Evolutionary conservation across 1,284 basidiomycete species (phyloP), one percentile per base, ranked within the genome.

Genomic region (Dichomitus squalens): DNA sequence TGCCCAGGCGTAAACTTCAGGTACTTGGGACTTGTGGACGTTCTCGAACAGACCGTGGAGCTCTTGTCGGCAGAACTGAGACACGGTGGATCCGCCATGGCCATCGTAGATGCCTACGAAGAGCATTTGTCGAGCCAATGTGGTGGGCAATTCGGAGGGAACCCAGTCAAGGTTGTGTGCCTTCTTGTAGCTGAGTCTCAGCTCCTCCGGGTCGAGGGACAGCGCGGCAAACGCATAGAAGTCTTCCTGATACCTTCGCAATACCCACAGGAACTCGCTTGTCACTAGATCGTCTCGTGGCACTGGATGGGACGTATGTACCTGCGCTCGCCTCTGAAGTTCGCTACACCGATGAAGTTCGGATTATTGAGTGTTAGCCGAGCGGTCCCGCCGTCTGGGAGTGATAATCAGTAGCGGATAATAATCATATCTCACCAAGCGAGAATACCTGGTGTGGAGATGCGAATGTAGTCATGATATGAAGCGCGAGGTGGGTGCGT

Each of bases 41-140:
- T 82, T 82, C 70, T 97, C 95, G 56, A 96, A 86, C 31, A 93
- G 75, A 1, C 84, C 83, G 61, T 93, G 91, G 7, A 96, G 76
- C 66, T 95, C 86, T 63, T 92, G 85, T 23, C 87, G 84, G n/a
- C 95, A 79, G 63, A 71, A 76, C 47, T 75, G 72, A 0, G 75
- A 75, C 20, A 75, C 75, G 5, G 75, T 74, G 14, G 75, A 75
- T 18, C 68, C 68, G 4, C 72, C 70, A 55, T 73, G 70, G 6
- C 94, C 94, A 59, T 96, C 94, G 71, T 93, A 96, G 55, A 96
- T 88, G 16, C 93, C 94, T 40, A 94, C 86, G 64, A 90, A 93
- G 3, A 92, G 80, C 5, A 88, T 88, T 72, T 96, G 93, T n/a
- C 84, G 75, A 4, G 88, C 79, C 35, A 91, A 75, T 0, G 78